Evolutionary conservation across 176 grass and related monocot genomes (phyloP).

Genomic region (Carex parvula): DNA sequence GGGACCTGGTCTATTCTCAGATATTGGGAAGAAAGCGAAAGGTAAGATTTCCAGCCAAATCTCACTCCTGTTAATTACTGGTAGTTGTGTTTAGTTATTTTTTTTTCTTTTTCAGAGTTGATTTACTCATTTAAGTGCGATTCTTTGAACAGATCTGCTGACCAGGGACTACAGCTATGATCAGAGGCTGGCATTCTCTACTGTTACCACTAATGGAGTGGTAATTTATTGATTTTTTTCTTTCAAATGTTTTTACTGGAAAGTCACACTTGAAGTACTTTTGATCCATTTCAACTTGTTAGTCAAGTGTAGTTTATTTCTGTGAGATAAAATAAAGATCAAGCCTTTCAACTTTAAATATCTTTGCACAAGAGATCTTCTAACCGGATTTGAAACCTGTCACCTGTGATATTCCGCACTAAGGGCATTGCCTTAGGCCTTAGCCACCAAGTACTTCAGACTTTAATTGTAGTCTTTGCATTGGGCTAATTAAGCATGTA

Average conservation of each 20-base stretch:
- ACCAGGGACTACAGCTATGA: constrained; percentile 89
- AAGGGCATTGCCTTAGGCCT: too few relatives aligned
- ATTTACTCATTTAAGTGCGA: not conserved
- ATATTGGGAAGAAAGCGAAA: constrained; percentile 8
- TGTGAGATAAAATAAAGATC: too few relatives aligned
- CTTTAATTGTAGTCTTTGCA: not conserved
- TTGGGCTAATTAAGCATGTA: not conserved
- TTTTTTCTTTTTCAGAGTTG: not conserved
- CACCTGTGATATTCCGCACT: too few relatives aligned
- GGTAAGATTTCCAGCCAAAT: not conserved
- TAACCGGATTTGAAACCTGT: too few relatives aligned
- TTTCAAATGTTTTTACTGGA: not conserved
- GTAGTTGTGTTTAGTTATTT: not conserved
- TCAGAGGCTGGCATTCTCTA: constrained; percentile 77
- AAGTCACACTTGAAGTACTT: not conserved
- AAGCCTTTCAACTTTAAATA: too few relatives aligned
- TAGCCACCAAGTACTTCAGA: not conserved
- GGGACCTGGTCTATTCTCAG: constrained; percentile 8
- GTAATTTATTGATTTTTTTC: constrained; percentile 28
- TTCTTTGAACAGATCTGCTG: constrained; percentile 63
- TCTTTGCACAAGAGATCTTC: too few relatives aligned
- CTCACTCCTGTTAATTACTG: not conserved
- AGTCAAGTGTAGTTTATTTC: not conserved
- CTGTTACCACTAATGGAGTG: constrained; percentile 71
- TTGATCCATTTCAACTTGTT: not conserved